Evolutionary conservation across 2,329 filamentous ascomycete species (phyloP), one percentile per base, ranked within the genome.

Genomic region (Leptographium wingfieldii): DNA sequence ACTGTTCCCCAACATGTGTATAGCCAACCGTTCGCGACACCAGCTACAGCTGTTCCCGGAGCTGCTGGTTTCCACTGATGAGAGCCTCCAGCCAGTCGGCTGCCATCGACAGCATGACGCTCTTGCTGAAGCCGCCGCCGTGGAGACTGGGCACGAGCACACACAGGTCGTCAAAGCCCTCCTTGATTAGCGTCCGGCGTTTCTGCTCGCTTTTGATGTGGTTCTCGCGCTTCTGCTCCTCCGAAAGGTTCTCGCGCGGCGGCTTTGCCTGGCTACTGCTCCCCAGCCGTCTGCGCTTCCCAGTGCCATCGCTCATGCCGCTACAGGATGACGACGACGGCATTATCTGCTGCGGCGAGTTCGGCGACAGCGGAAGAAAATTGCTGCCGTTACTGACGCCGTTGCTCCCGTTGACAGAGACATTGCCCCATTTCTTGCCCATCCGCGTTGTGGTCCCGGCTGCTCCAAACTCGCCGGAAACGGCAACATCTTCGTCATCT

Each of bases 171-270:
- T 91, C 87, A 66, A 92, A 95, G 0, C 89, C 89, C 65, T 88
- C 81, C 68, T 90, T 87, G 67, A 92, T 92, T 55, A 91, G 76
- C 31, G 89, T 90, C 55, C 90, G 80, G 40, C 91, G 81, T 72
- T 94, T 95, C 73, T 95, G 89, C 69, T 95, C 90, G 58, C 90
- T 94, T 58, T 85, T 79, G 64, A 95, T 94, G 68, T 95, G 90
- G 66, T 96, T 95, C 67, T 85, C 86, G 54, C 89, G 80, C 72
- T 92, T 94, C 71, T 94, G 87, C 62, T 87, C 85, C 65, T 92
- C 88, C 0, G 84, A 82, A 4, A 94, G 83, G 66, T 95, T 95
- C 68, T 85, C 86, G 31, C 87, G 74, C 3, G 77, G 68, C 2
- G 73, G 61, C 66, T 84, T 85, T 51, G 62, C 68, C 46, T 40